phyloP scores from a whole-genome alignment of 805 yeast genomes.

The Yarrowia sp. region DNA sequence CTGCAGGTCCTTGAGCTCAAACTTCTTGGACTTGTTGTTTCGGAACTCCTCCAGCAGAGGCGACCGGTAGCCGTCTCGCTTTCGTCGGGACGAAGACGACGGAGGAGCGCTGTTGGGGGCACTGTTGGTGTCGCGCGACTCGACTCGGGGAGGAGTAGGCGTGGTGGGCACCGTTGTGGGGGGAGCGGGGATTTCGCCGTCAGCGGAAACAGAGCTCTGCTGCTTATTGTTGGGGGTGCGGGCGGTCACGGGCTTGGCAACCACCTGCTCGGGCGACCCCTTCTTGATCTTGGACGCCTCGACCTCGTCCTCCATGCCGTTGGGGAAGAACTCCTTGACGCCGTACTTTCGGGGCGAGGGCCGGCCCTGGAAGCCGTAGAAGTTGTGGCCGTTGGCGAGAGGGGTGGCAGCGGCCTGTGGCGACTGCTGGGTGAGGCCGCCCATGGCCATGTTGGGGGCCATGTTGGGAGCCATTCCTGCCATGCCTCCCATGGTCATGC shows the following conservation, averaged over 20 bases:
- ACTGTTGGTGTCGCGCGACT: constrained; percentile 13
- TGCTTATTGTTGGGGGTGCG: constrained; percentile 12
- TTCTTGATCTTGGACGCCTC: constrained; percentile 25
- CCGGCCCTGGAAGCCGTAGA: constrained; percentile 27
- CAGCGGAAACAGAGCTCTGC: neutral
- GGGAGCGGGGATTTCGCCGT: neutral
- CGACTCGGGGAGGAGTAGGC: constrained; percentile 27
- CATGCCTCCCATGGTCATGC: constrained; percentile 21
- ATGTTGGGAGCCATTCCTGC: neutral
- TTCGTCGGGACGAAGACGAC: constrained; percentile 31
- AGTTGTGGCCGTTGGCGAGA: constrained; percentile 30
- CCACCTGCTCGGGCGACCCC: constrained; percentile 37
- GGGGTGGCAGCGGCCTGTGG: constrained; percentile 5
- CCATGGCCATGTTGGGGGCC: constrained; percentile 9
- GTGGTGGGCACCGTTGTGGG: constrained; percentile 5
- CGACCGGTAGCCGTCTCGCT: constrained; percentile 34
- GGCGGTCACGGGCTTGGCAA: constrained; percentile 15
- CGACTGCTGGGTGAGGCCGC: constrained; percentile 14
- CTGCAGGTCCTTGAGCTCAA: constrained; percentile 72
- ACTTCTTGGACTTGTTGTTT: constrained; percentile 65
- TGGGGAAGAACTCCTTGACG: constrained; percentile 38
- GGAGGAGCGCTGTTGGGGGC: constrained; percentile 14
- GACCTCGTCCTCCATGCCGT: constrained; percentile 33
- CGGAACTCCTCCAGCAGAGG: constrained; percentile 88
- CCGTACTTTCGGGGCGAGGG: constrained; percentile 34